These are phyloP conservation scores for Curvularia spicifera DNA, from an alignment of 2,329 filamentous ascomycete species.

Conservation along the genomic window DNA sequence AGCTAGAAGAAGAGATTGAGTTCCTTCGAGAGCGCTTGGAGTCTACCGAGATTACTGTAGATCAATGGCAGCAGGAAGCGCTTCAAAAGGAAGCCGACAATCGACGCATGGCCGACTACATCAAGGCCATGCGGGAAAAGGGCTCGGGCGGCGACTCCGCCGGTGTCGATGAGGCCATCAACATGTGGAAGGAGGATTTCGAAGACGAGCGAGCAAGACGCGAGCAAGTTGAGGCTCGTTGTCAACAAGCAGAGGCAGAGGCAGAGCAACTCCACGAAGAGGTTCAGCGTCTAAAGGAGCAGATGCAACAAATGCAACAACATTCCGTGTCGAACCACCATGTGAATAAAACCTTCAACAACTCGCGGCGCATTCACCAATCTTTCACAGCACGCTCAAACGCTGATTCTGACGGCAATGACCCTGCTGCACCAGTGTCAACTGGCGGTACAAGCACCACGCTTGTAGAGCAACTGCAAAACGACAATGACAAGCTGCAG, in stretches of 20 bases:
- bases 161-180: slow-evolving; percentile 55
- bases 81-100: slow-evolving; percentile 84
- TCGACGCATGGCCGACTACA: slow-evolving; percentile 81
- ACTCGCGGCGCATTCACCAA: slow-evolving; percentile 49
- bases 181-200: slow-evolving; percentile 94
- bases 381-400: slow-evolving; percentile 48
- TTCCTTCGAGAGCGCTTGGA: slow-evolving; percentile 87
- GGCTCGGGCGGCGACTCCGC: slow-evolving; percentile 47
- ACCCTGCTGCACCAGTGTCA: slow-evolving; percentile 35
- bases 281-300: slow-evolving; percentile 69
- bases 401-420: slow-evolving; percentile 50
- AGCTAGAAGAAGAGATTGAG: slow-evolving; percentile 83
- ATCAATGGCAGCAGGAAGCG: slow-evolving; percentile 78
- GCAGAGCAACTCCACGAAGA: slow-evolving; percentile 85
- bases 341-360: slow-evolving; percentile 47
- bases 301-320: slow-evolving; percentile 42
- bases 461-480: slow-evolving; percentile 83
- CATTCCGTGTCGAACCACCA: slow-evolving; percentile 48
- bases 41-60: slow-evolving; percentile 81
- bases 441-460: slow-evolving; percentile 63
- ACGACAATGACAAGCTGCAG: slow-evolving; percentile 90
- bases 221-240: slow-evolving; percentile 84
- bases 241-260: slow-evolving; percentile 90
- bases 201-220: slow-evolving; percentile 89
- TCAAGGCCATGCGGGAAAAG: slow-evolving; percentile 66